These are phyloP conservation scores for Sordariomycetes sp. DNA, from an alignment of 2,329 filamentous ascomycete species.

Conservation along the genomic window DNA sequence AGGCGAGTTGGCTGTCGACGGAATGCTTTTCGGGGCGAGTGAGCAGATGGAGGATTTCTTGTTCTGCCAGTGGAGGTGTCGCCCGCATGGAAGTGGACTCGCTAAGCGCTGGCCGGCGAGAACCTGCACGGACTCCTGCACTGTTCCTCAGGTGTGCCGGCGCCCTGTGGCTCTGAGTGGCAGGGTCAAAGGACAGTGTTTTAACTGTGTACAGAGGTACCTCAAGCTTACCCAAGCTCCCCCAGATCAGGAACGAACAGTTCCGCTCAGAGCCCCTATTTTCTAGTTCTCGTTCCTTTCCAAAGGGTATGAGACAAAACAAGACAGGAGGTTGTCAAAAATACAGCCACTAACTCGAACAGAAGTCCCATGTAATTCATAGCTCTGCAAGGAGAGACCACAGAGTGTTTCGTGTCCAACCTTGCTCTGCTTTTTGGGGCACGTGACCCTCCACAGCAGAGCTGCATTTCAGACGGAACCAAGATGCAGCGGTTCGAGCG, in stretches of 20 bases:
- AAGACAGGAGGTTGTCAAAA: not conserved
- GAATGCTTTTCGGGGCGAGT: not conserved
- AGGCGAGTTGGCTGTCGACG: conserved; percentile 2
- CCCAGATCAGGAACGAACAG: not conserved
- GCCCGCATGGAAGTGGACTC: not conserved
- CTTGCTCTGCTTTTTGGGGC: not conserved
- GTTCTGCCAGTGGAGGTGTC: not conserved
- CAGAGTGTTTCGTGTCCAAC: not conserved
- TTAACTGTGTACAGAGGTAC: not conserved
- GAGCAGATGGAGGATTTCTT: not conserved
- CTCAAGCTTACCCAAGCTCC: not conserved
- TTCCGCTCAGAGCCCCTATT: not conserved
- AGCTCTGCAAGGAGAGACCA: not conserved
- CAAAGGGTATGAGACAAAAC: not conserved
- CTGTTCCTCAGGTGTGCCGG: not conserved
- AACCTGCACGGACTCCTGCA: not conserved
- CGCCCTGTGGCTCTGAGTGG: not conserved
- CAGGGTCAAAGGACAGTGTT: not conserved
- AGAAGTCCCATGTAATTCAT: not conserved
- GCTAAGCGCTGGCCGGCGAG: not conserved
- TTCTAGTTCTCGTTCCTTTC: not conserved
- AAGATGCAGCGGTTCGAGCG: not conserved
- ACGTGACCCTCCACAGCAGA: not conserved
- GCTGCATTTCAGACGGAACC: not conserved
- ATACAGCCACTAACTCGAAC: not conserved